Percentiles rank a stretch among this genome's conserved stretches.
phyloP scores from a whole-genome alignment of 805 yeast genomes.

The Metschnikowia amazonensis region DNA sequence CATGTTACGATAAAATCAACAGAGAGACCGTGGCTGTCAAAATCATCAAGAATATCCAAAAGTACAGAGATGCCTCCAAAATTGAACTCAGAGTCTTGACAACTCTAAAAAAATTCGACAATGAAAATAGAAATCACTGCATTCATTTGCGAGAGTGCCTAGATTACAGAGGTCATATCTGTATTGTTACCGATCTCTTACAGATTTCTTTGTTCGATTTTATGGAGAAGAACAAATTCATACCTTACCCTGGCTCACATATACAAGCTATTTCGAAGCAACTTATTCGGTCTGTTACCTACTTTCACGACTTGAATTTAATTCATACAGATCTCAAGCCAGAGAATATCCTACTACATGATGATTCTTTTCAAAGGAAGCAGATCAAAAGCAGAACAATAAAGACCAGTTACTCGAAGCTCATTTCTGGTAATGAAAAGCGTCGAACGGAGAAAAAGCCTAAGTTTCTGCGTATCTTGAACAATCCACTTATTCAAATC shows the following conservation, averaged over 20 bases:
- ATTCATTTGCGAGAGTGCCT: slow-evolving; percentile 84
- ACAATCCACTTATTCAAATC: slow-evolving; percentile 77
- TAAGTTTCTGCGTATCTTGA: slow-evolving; percentile 47
- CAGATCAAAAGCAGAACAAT: slow-evolving; percentile 32
- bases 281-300: slow-evolving; percentile 77
- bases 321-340: slow-evolving; percentile 97
- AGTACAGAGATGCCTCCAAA: slow-evolving; percentile 92
- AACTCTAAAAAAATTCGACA: slow-evolving; percentile 69
- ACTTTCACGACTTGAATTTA: slow-evolving; percentile 81
- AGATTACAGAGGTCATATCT: slow-evolving; percentile 90
- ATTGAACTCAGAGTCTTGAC: slow-evolving; percentile 83
- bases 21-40: slow-evolving; percentile 78
- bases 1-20: slow-evolving; percentile 66
- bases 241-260: slow-evolving; percentile 93
- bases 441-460: slow-evolving; percentile 26
- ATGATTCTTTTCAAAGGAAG: slow-evolving; percentile 44
- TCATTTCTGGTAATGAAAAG: slow-evolving; percentile 14
- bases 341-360: slow-evolving; percentile 77
- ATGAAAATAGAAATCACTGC: slow-evolving; percentile 65
- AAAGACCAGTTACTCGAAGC: slow-evolving; percentile 30
- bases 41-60: slow-evolving; percentile 85
- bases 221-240: slow-evolving; percentile 73
- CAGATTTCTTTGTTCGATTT: slow-evolving; percentile 88
- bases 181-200: slow-evolving; percentile 84
- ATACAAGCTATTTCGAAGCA: slow-evolving; percentile 87